phyloP scores from a whole-genome alignment of 2,329 filamentous ascomycete species.

The Bipolaris zeicola region DNA sequence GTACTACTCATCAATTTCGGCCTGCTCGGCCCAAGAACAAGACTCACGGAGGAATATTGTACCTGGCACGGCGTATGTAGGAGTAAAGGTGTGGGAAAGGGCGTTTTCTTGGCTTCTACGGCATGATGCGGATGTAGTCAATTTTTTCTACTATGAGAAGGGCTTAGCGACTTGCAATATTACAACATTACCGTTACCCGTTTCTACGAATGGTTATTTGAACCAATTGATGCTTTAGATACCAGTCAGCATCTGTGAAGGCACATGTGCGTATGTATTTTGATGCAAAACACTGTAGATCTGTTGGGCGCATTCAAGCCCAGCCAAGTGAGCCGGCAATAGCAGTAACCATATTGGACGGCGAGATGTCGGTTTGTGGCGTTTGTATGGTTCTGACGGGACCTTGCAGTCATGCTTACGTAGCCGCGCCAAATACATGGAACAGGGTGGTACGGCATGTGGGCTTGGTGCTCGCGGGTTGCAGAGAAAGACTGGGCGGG shows the following conservation, averaged over 20 bases:
- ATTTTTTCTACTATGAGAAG: neutral
- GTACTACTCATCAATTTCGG: neutral
- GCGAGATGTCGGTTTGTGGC: neutral
- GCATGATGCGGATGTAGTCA: neutral
- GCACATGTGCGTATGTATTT: neutral
- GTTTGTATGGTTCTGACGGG: conserved; percentile 6
- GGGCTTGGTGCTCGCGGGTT: neutral
- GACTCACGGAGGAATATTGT: neutral
- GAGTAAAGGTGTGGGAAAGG: neutral
- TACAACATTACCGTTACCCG: too few species aligned
- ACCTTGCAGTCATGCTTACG: conserved; percentile 16
- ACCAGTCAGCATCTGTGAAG: too few species aligned
- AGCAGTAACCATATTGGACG: conserved; percentile 2
- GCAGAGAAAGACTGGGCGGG: neutral
- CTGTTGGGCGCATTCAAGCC: too few species aligned
- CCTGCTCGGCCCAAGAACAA: neutral
- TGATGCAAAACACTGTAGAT: neutral
- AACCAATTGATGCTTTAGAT: neutral
- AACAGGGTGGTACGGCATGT: conserved; percentile 14
- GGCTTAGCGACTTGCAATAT: conserved; percentile 8
- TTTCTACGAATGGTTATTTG: too few species aligned
- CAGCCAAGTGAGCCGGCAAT: neutral
- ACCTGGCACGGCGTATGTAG: neutral
- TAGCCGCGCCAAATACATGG: conserved; percentile 3
- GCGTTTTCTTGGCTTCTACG: neutral